phyloP scores from a whole-genome alignment of 768 basidiomycete species.

The Lenzites betulinus region DNA sequence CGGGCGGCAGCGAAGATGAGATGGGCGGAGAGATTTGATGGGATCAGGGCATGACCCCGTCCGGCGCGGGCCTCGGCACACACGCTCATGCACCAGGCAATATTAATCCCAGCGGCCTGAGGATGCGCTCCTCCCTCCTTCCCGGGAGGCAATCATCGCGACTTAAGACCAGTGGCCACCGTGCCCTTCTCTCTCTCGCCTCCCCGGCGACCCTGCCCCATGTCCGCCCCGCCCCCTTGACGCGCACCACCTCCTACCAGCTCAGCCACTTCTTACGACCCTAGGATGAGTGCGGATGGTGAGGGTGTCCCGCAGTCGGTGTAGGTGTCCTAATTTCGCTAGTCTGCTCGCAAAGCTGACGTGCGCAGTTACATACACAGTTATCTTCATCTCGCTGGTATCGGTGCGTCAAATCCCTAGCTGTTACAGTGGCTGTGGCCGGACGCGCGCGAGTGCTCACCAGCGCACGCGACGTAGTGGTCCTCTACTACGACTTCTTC shows the following conservation, averaged over 20 bases:
- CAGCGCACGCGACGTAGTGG: constrained; percentile 16
- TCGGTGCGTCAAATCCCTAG: constrained; percentile 15
- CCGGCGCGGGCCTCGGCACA: not conserved
- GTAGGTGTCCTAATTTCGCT: not conserved
- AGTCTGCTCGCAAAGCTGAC: constrained; percentile 4
- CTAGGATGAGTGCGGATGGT: constrained; percentile 19
- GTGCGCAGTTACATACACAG: constrained; percentile 25
- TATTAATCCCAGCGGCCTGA: too few relatives aligned
- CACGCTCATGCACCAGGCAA: too few relatives aligned
- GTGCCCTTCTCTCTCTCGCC: not conserved
- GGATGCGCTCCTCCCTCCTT: not conserved
- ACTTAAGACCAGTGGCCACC: constrained; percentile 1
- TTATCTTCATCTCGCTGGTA: constrained; percentile 27
- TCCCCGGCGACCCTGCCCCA: constrained; percentile 1
- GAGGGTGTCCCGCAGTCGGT: constrained; percentile 9
- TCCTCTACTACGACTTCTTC: constrained; percentile 35
- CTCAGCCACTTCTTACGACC: not conserved
- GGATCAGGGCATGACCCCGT: not conserved
- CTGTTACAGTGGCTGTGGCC: not conserved
- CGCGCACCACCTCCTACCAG: not conserved
- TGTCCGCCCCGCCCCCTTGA: constrained; percentile 11
- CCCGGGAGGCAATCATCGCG: not conserved
- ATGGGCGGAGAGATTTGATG: not conserved
- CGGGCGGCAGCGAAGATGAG: not conserved
- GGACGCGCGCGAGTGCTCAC: not conserved